Percentiles rank a stretch among this genome's conserved stretches.
Evolutionary conservation across 352 stramenopile species (phyloP).

Genomic region (Thraustotheca clavata): DNA sequence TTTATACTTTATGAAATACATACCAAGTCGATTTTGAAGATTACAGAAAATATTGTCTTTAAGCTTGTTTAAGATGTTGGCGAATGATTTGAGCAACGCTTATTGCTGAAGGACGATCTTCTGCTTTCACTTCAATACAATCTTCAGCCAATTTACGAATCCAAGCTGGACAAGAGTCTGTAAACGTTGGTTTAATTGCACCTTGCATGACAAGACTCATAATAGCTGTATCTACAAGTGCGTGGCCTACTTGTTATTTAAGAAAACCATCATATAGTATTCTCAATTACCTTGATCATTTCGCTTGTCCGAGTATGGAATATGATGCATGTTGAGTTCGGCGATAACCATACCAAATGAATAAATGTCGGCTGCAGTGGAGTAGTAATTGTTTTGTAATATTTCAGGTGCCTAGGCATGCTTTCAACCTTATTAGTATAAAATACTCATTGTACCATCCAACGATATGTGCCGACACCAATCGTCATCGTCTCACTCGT

Average conservation of each 20-base stretch:
- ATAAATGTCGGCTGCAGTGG: conserved; percentile 17
- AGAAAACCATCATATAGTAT: not conserved
- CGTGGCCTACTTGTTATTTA: not conserved
- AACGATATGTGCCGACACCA: conserved; percentile 17
- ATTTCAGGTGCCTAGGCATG: conserved; percentile 18
- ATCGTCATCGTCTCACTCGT: conserved; percentile 17
- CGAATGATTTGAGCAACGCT: not conserved
- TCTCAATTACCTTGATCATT: conserved; percentile 10
- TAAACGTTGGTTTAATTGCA: conserved; percentile 1
- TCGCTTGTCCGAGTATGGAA: conserved; percentile 6
- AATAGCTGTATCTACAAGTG: conserved; percentile 19
- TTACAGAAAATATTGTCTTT: no score
- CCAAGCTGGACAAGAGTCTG: not conserved
- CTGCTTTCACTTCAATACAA: not conserved
- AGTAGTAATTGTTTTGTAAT: conserved; percentile 12
- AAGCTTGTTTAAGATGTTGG: not conserved
- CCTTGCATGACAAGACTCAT: conserved; percentile 15
- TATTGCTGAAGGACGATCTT: not conserved
- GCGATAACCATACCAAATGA: conserved; percentile 17
- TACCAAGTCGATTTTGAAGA: no score
- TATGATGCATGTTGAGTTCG: conserved; percentile 16
- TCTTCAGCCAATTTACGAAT: not conserved
- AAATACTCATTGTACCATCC: conserved; percentile 17
- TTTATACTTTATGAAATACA: no score
- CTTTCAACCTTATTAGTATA: no score